A percentile compares a stretch with the other conserved stretches of the same genome.
Evolutionary conservation across 805 yeast genomes (phyloP).

Genomic region (Candida sanyiensis): DNA sequence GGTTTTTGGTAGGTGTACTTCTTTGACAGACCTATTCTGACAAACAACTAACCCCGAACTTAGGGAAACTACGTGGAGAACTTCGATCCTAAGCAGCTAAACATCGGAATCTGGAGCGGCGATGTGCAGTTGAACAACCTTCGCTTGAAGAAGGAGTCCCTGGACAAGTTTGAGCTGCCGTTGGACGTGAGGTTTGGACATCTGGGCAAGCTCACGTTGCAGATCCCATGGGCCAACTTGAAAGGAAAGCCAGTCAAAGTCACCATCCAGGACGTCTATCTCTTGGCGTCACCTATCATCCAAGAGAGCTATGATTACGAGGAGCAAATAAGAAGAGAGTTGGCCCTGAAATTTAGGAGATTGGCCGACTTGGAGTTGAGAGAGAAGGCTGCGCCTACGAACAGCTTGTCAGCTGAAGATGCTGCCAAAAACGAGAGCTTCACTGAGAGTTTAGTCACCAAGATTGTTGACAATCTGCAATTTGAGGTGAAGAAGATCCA

Average conservation of each 20-base stretch:
- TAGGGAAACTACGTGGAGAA: conserved; percentile 78
- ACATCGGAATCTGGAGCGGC: conserved; percentile 97
- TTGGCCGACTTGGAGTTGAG: conserved; percentile 57
- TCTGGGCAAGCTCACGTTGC: conserved; percentile 80
- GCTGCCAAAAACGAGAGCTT: conserved; percentile 66
- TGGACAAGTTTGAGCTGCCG: conserved; percentile 83
- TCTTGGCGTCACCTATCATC: conserved; percentile 72
- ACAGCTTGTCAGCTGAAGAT: conserved; percentile 31
- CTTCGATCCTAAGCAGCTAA: conserved; percentile 90
- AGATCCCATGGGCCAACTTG: conserved; percentile 94
- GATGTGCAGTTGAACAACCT: conserved; percentile 83
- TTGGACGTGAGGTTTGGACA: conserved; percentile 85
- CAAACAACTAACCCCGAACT: neutral
- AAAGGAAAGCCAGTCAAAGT: conserved; percentile 90
- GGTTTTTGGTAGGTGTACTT: conserved; percentile 37
- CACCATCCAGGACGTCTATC: conserved; percentile 76
- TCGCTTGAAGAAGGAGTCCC: conserved; percentile 76
- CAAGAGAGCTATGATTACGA: conserved; percentile 46
- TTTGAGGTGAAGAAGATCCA: conserved; percentile 89
- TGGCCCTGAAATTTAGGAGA: conserved; percentile 58
- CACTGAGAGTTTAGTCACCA: conserved; percentile 80
- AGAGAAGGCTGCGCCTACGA: conserved; percentile 39
- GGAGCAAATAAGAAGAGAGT: conserved; percentile 54
- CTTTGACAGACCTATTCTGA: conserved; percentile 1
- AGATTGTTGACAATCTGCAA: conserved; percentile 89